Evolutionary conservation across 129 eudicot species (phyloP), one percentile per base, ranked within the genome.

Genomic region (Escallonia herrerae): DNA sequence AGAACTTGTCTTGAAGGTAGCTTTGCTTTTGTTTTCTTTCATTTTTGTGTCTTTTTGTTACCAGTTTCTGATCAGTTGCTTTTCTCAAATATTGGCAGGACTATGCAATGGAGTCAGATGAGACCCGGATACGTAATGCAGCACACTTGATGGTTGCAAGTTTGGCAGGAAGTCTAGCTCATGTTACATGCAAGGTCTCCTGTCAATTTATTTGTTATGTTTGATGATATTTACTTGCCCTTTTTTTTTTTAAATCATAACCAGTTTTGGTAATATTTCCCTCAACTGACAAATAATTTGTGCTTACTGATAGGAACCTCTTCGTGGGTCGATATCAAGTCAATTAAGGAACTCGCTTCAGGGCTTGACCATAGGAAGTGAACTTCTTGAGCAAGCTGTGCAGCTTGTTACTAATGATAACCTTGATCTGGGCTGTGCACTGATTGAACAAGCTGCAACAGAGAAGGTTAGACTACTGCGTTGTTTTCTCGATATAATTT

Each of bases 91-190:
- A 58, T 58, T 74, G 44, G 4, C 77, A 93, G 99, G 99, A 93
- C 76, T 93, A 86, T 81, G 95, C 96, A 40, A 83, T 89, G 95
- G 99, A 93, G 76, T 82, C 93, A 1, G 99, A 93, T 72, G 96
- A 89, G 86, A 82, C 80, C 55, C 91, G 95, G 52, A 86, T 86
- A 73, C 77, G 79, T 52, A 88, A 82, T 86, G 99, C 99, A 65
- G 99, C 99, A 68, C 96, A 89, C 70, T 75, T 89, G 72, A 93
- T 93, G 99, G 99, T 93, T 64, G 99, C 96, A 43, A 86, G 99
- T 80, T 78, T 93, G 77, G 91, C 96, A 37, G 99, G 99, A 65
- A 89, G 96, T 70, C 68, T 93, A 69, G 99, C 99, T 65, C 99
- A 89, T 58, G 96, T 93, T 65, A 93, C 96, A 8, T 93, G 99